phyloP scores from a whole-genome alignment of 208 protist genomes.

The Crithidia thermophila region DNA sequence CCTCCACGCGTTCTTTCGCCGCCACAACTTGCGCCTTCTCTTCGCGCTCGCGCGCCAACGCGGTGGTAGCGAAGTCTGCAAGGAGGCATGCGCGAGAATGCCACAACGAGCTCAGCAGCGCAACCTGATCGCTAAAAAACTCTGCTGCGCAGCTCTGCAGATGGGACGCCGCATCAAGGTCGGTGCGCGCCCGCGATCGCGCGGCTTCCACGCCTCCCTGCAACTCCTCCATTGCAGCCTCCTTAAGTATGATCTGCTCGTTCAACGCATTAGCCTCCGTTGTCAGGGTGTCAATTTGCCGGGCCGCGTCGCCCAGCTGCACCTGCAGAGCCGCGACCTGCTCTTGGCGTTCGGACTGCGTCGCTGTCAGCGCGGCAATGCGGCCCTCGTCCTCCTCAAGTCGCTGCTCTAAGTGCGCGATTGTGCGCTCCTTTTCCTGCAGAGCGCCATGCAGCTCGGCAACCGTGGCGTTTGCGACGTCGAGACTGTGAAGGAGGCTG shows the following conservation, averaged over 20 bases:
- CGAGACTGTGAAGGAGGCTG: neutral
- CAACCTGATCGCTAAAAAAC: conserved; percentile 2
- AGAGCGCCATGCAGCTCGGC: neutral
- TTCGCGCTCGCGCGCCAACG: neutral
- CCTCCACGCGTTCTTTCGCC: conserved; percentile 24
- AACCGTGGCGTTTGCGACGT: neutral
- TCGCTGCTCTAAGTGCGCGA: neutral
- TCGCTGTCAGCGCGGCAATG: neutral
- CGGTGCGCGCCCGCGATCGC: neutral
- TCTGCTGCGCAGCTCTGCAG: neutral
- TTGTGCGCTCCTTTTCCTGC: neutral
- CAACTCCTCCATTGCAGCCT: neutral
- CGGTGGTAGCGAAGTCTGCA: neutral
- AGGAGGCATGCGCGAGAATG: neutral
- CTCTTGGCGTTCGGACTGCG: neutral
- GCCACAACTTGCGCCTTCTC: conserved; percentile 6
- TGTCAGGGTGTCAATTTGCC: neutral
- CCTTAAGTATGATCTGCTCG: conserved; percentile 6
- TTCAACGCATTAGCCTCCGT: neutral
- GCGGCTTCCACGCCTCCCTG: neutral
- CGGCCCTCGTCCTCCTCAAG: neutral
- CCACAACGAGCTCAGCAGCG: neutral
- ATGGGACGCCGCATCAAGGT: neutral
- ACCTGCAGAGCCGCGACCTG: neutral
- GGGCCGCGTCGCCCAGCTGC: neutral